Evolutionary conservation across 371 early-diverging fungal species (phyloP).

Genomic region (Haplosporangium sp.): DNA sequence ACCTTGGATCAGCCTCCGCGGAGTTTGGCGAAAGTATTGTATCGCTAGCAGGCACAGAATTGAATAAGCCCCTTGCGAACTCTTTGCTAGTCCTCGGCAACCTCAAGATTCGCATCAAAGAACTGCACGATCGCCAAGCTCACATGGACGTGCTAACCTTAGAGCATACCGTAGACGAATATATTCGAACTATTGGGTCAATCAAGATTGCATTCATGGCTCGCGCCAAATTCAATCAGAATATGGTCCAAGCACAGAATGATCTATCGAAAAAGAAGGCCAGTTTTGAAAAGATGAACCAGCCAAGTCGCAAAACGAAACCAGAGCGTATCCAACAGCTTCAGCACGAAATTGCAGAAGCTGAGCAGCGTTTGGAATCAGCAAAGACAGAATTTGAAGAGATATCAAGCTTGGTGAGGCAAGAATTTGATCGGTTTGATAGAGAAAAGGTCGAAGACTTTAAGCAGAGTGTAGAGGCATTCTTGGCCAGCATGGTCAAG

Average conservation of each 20-base stretch:
- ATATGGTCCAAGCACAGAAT: conserved; percentile 75
- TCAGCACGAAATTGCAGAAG: conserved; percentile 78
- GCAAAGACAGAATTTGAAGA: conserved; percentile 72
- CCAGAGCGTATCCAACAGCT: conserved; percentile 72
- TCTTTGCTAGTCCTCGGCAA: conserved; percentile 75
- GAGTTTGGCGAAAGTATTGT: conserved; percentile 90
- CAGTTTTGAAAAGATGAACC: conserved; percentile 70
- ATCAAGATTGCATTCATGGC: conserved; percentile 84
- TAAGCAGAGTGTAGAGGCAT: conserved; percentile 78
- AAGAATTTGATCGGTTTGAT: conserved; percentile 89
- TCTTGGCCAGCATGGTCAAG: conserved; percentile 81
- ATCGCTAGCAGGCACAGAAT: conserved; percentile 80
- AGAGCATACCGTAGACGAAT: conserved; percentile 87
- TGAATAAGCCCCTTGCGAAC: conserved; percentile 72
- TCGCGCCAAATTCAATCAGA: conserved; percentile 77
- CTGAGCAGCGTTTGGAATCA: conserved; percentile 41
- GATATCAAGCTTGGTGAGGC: conserved; percentile 75
- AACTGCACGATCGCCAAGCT: conserved; percentile 80
- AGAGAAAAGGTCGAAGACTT: conserved; percentile 88
- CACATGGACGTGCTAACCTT: conserved; percentile 79
- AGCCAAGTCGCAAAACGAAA: conserved; percentile 66
- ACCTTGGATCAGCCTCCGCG: conserved; percentile 78
- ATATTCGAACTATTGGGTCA: conserved; percentile 88
- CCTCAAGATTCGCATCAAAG: conserved; percentile 84
- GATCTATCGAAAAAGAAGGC: conserved; percentile 74